Percentiles rank a stretch among this genome's conserved stretches.
Evolutionary conservation across 2,329 filamentous ascomycete genomes (phyloP).

Genomic region (Dryadomyces quercivorus): DNA sequence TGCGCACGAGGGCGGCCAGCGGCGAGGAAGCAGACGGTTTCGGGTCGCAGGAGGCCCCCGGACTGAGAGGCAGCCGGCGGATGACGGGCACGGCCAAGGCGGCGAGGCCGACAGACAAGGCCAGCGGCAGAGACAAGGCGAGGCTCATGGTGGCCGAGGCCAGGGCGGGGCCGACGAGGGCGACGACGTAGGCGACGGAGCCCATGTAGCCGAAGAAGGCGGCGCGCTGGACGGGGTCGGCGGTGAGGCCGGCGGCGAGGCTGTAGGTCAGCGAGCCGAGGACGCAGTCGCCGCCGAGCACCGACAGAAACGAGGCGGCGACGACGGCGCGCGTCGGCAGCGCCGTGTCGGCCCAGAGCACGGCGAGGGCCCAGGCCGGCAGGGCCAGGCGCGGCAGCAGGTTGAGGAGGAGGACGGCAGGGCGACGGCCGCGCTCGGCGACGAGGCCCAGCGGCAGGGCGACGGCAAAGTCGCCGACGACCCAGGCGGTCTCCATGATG

Average conservation of each 20-base stretch:
- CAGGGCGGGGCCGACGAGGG: conserved; percentile 31
- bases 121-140: conserved; percentile 31
- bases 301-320: conserved; percentile 27
- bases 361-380: conserved; percentile 26
- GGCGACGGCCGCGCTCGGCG: conserved; percentile 29
- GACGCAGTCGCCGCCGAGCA: conserved; percentile 37
- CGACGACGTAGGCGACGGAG: conserved; percentile 33
- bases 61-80: conserved; percentile 19
- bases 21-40: conserved; percentile 2
- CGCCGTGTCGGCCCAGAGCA: conserved; percentile 24
- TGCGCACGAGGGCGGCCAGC: conserved; percentile 21
- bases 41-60: too few species aligned
- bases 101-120: conserved; percentile 25
- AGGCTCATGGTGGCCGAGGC: conserved; percentile 32
- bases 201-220: conserved; percentile 39
- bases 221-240: conserved; percentile 28
- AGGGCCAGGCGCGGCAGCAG: conserved; percentile 28
- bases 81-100: conserved; percentile 21
- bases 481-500: conserved; percentile 34
- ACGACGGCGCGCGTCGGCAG: conserved; percentile 27
- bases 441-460: conserved; percentile 35
- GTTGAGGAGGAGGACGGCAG: conserved; percentile 29
- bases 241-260: conserved; percentile 29
- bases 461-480: conserved; percentile 36
- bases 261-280: conserved; percentile 37